A percentile compares a stretch with the other conserved stretches of the same genome.
Evolutionary conservation across 352 stramenopile species (phyloP).

Genomic region (Peronospora farinosa): DNA sequence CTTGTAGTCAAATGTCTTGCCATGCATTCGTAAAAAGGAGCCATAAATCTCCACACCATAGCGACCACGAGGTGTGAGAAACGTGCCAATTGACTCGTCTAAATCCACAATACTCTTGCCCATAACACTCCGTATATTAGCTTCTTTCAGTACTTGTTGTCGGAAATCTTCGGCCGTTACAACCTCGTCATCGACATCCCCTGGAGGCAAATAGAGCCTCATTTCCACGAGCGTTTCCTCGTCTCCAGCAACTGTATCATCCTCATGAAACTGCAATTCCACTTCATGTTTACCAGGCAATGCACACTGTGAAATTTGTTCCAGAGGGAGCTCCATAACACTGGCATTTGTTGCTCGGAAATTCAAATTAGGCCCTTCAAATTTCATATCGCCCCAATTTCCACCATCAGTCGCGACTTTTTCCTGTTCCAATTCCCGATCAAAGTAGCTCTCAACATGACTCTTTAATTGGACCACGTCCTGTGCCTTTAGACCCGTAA

Average conservation of each 20-base stretch:
- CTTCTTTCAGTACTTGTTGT: constrained; percentile 77
- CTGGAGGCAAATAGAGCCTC: constrained; percentile 91
- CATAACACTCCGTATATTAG: constrained; percentile 88
- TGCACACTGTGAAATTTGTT: constrained; percentile 84
- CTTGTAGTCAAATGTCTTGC: constrained; percentile 99
- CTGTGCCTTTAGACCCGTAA: constrained; percentile 63
- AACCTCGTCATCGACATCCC: constrained; percentile 41
- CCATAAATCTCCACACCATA: constrained; percentile 98
- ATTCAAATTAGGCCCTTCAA: constrained; percentile 86
- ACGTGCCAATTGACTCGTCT: constrained; percentile 94
- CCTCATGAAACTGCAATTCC: constrained; percentile 98
- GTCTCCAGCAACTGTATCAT: constrained; percentile 93
- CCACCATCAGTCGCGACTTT: constrained; percentile 81
- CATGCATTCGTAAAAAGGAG: constrained; percentile 95
- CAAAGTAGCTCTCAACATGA: constrained; percentile 79
- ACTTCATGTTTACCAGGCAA: constrained; percentile 97
- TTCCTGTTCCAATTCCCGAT: constrained; percentile 87
- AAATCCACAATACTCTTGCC: constrained; percentile 97
- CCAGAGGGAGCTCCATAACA: constrained; percentile 67
- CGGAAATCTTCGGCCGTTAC: constrained; percentile 73
- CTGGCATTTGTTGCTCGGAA: constrained; percentile 60
- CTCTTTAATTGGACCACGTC: constrained; percentile 57
- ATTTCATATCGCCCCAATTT: constrained; percentile 92
- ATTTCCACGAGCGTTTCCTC: constrained; percentile 94
- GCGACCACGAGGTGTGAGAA: constrained; percentile 95